Evolutionary conservation across 306 rosid genomes (phyloP).

Genomic region (Abrus precatorius): DNA sequence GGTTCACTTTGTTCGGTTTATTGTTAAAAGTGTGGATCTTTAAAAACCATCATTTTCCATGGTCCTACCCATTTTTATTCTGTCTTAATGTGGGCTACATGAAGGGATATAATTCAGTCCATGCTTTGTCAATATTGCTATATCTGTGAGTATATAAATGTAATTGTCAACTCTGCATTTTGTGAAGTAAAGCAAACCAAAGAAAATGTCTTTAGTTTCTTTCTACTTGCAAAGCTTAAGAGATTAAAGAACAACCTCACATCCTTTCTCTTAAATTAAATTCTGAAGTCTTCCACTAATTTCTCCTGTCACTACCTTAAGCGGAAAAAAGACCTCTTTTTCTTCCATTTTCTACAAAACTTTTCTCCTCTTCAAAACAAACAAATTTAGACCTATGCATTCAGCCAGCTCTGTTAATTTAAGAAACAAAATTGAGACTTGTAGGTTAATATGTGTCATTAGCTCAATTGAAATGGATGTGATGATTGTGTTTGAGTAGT

Average conservation of each 20-base stretch:
- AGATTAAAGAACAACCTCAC: slow-evolving; percentile 1
- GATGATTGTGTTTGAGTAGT: slow-evolving; percentile 15
- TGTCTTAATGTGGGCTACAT: neutral
- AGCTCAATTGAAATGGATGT: slow-evolving; percentile 34
- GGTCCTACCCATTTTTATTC: neutral
- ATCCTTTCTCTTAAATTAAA: neutral
- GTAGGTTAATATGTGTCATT: neutral
- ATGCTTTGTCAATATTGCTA: neutral
- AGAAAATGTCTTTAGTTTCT: neutral
- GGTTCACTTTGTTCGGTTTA: slow-evolving; percentile 14
- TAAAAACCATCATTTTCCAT: neutral
- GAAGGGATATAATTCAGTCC: slow-evolving; percentile 10
- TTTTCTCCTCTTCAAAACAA: neutral
- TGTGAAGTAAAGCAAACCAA: slow-evolving; percentile 26
- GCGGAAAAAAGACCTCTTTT: neutral
- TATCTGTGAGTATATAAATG: slow-evolving; percentile 40
- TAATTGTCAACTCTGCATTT: slow-evolving; percentile 10
- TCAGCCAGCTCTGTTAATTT: slow-evolving; percentile 27
- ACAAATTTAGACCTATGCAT: slow-evolving; percentile 6
- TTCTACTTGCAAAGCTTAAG: neutral
- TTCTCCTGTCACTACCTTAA: slow-evolving; percentile 7
- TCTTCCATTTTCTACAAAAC: slow-evolving; percentile 8
- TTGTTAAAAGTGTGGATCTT: slow-evolving; percentile 25
- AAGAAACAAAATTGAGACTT: slow-evolving; percentile 24
- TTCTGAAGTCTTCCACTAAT: neutral